Conservation (phyloP, 139 green algal genomes). For the Picochlorum sp. region DNA sequence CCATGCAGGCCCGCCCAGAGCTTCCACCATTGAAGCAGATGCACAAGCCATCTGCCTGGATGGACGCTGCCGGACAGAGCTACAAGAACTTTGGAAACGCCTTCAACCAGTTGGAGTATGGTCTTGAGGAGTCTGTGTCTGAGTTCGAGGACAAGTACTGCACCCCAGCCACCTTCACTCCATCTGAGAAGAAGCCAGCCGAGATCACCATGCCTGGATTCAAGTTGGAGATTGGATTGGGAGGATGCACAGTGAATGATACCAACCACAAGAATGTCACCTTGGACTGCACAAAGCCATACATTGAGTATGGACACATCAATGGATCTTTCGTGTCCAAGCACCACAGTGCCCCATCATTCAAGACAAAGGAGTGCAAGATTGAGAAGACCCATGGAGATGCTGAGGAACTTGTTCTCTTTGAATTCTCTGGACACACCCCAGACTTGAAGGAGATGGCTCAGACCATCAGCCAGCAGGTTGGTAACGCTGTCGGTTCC, state of each 20-base stretch:
- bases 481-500: not conserved
- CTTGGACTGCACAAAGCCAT: conserved; percentile 19
- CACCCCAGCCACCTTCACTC: not conserved
- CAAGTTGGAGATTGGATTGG: conserved; percentile 11
- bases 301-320: conserved; percentile 1
- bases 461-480: not conserved
- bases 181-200: too few relatives aligned
- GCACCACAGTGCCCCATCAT: conserved; percentile 7
- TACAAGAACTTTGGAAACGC: not conserved
- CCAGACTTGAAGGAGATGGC: conserved; percentile 12
- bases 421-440: conserved; percentile 21
- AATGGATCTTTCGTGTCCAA: conserved; percentile 20
- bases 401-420: conserved; percentile 22
- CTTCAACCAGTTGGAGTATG: too few relatives aligned
- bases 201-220: conserved; percentile 11
- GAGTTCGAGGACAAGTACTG: conserved; percentile 9
- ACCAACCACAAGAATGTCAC: not conserved
- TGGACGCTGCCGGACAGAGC: not conserved
- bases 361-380: conserved; percentile 26
- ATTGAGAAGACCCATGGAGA: conserved; percentile 25
- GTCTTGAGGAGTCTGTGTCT: not conserved
- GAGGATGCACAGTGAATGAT: conserved; percentile 18
- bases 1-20: not conserved
- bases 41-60: conserved; percentile 5
- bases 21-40: conserved; percentile 4